A percentile compares a stretch with the other conserved stretches of the same genome.
Conservation (phyloP, 139 green algal genomes). For the Coccomyxa sp. region DNA sequence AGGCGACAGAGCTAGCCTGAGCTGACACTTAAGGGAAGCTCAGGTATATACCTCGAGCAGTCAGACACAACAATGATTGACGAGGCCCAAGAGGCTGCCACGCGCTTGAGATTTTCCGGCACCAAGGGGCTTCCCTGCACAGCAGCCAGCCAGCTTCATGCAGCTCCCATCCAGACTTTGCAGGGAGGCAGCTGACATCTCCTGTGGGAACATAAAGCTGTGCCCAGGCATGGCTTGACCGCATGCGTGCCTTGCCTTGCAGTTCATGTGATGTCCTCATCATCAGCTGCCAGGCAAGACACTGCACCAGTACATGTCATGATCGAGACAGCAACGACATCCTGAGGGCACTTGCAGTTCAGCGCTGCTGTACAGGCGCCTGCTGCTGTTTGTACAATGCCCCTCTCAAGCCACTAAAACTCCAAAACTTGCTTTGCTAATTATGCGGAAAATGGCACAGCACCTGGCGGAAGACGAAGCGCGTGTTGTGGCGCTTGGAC, state of each 20-base stretch:
- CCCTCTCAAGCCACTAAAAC: background rate
- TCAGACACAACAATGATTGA: constrained; percentile 42
- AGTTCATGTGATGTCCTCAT: too few relatives aligned
- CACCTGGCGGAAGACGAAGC: constrained; percentile 49
- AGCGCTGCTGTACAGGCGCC: background rate
- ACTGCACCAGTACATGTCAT: too few relatives aligned
- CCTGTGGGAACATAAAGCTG: too few relatives aligned
- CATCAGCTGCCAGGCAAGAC: too few relatives aligned
- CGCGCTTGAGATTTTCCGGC: constrained; percentile 33
- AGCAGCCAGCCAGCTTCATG: background rate
- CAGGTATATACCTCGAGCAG: constrained; percentile 7
- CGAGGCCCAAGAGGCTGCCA: constrained; percentile 26
- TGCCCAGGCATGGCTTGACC: too few relatives aligned
- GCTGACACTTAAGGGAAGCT: too few relatives aligned
- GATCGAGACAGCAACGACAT: too few relatives aligned
- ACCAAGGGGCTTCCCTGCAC: constrained; percentile 17
- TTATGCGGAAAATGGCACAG: constrained; percentile 9
- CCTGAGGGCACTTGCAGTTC: too few relatives aligned
- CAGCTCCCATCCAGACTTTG: background rate
- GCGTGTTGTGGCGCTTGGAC: constrained; percentile 19
- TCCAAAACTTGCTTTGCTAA: background rate
- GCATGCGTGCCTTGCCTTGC: too few relatives aligned
- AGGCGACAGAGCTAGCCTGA: too few relatives aligned
- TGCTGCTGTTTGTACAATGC: background rate
- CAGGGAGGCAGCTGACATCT: background rate